Conservation (phyloP, 2,329 filamentous ascomycete species). For the Aspergillus fischeri region DNA sequence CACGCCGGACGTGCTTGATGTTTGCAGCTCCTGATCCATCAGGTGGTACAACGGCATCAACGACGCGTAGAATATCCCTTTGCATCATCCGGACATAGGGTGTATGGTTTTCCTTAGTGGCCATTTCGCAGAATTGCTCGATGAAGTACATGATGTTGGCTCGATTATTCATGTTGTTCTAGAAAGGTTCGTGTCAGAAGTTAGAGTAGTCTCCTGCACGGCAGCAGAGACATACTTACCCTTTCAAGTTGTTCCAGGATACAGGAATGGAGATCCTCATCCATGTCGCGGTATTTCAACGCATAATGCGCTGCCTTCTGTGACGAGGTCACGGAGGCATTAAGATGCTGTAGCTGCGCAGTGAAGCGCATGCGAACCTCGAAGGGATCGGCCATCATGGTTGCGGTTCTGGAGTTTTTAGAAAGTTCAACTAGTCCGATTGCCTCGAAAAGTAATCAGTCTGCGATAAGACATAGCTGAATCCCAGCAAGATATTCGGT, state of each 20-base stretch:
- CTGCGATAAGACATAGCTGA: not conserved
- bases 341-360: constrained; percentile 80
- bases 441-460: not conserved
- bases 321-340: constrained; percentile 81
- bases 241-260: constrained; percentile 92
- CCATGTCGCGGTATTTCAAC: constrained; percentile 87
- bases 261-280: constrained; percentile 95
- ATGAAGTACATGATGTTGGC: constrained; percentile 99
- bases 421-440: not conserved
- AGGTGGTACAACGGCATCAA: constrained; percentile 85
- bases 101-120: constrained; percentile 67
- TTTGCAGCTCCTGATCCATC: constrained; percentile 88
- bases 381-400: constrained; percentile 77
- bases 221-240: constrained; percentile 46
- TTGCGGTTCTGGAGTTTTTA: constrained; percentile 1
- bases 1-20: constrained; percentile 83
- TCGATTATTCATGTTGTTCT: constrained; percentile 93
- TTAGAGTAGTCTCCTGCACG: not conserved
- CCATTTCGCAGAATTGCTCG: constrained; percentile 86
- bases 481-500: not conserved
- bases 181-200: not conserved
- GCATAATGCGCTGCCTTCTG: constrained; percentile 95
- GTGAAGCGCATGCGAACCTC: constrained; percentile 98
- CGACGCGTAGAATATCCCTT: constrained; percentile 82
- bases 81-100: constrained; percentile 94